A percentile compares a stretch with the other conserved stretches of the same genome.
Evolutionary conservation across 1,284 basidiomycete species (phyloP).

Genomic region (Xerocomus nothofagi): DNA sequence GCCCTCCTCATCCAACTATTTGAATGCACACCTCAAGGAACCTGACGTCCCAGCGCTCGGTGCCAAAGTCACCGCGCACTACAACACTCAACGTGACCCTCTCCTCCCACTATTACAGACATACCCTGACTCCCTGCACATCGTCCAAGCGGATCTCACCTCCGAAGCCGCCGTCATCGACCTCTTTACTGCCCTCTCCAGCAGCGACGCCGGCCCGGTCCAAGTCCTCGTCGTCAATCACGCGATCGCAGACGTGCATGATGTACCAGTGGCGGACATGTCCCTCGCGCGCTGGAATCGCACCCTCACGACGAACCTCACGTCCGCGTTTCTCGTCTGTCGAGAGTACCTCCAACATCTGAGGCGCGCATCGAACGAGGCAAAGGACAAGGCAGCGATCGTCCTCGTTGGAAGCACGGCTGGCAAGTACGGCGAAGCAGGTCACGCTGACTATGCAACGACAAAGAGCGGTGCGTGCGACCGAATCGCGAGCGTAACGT

Average conservation of each 20-base stretch:
- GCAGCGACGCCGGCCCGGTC: slow-evolving; percentile 38
- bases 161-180: slow-evolving; percentile 49
- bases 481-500: neutral
- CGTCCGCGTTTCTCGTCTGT: slow-evolving; percentile 64
- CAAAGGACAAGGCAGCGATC: slow-evolving; percentile 55
- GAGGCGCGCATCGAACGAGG: slow-evolving; percentile 37
- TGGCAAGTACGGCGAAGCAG: slow-evolving; percentile 71
- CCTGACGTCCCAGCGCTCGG: slow-evolving; percentile 51
- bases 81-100: slow-evolving; percentile 52
- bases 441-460: slow-evolving; percentile 61
- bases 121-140: slow-evolving; percentile 38
- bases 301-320: slow-evolving; percentile 63
- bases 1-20: slow-evolving; percentile 8
- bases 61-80: slow-evolving; percentile 72
- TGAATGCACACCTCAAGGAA: neutral
- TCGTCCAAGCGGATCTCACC: slow-evolving; percentile 58
- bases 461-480: slow-evolving; percentile 51
- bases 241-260: slow-evolving; percentile 48
- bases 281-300: slow-evolving; percentile 62
- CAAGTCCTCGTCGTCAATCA: slow-evolving; percentile 67
- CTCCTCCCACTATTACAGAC: slow-evolving; percentile 45
- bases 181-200: slow-evolving; percentile 40
- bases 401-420: slow-evolving; percentile 70
- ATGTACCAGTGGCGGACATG: slow-evolving; percentile 58
- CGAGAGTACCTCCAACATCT: slow-evolving; percentile 59